phyloP scores from a whole-genome alignment of 2,329 filamentous ascomycete genomes.

The Cladosporium sp. region DNA sequence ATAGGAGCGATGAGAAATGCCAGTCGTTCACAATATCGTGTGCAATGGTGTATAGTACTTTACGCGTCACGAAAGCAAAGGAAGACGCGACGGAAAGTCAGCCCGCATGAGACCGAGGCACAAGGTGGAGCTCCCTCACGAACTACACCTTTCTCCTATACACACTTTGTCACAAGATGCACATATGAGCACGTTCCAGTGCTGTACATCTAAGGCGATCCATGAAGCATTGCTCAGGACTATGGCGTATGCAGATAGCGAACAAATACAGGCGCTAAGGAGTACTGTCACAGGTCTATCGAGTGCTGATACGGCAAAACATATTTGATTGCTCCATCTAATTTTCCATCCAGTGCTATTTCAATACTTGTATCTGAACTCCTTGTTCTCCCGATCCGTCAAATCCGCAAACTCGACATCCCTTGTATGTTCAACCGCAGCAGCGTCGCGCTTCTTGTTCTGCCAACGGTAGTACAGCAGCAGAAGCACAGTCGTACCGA shows the following conservation, averaged over 20 bases:
- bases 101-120: not conserved
- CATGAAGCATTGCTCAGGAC: too few relatives aligned
- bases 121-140: not conserved
- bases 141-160: not conserved
- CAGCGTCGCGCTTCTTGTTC: conserved; percentile 41
- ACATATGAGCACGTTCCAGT: too few relatives aligned
- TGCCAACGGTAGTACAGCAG: conserved; percentile 54
- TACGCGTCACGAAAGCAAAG: not conserved
- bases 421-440: conserved; percentile 32
- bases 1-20: not conserved
- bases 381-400: conserved; percentile 61
- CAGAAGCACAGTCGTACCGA: conserved; percentile 45
- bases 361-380: conserved; percentile 52
- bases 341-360: not conserved
- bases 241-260: too few relatives aligned
- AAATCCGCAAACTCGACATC: conserved; percentile 33
- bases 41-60: not conserved
- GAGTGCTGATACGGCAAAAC: not conserved
- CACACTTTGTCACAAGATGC: not conserved
- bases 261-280: too few relatives aligned
- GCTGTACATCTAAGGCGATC: too few relatives aligned
- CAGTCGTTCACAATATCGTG: not conserved
- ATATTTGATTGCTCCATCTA: not conserved
- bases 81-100: not conserved
- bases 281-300: not conserved